Evolutionary conservation across 1,284 basidiomycete species (phyloP).

Genomic region (Pyrrhoderma noxium): DNA sequence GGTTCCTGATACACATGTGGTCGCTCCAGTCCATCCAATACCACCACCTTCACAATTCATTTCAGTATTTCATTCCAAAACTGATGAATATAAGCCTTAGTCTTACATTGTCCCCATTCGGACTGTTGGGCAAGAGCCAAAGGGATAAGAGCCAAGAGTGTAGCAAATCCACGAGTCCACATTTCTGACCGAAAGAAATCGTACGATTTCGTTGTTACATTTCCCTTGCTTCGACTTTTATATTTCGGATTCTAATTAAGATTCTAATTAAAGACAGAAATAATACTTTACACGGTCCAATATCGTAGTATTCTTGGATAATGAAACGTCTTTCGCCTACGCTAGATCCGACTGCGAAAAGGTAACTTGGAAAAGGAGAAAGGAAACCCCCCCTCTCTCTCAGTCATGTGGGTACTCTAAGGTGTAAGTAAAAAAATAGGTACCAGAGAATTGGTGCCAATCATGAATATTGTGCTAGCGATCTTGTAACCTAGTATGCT

Average conservation of each 20-base stretch:
- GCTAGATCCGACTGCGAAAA: background rate
- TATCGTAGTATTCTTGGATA: background rate
- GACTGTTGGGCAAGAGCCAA: slow-evolving; percentile 27
- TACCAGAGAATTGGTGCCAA: too few relatives aligned
- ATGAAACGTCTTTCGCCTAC: background rate
- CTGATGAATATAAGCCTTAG: background rate
- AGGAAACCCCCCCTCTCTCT: too few relatives aligned
- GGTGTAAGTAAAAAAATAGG: too few relatives aligned
- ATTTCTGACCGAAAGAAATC: slow-evolving; percentile 18
- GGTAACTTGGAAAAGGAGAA: too few relatives aligned
- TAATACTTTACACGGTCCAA: background rate
- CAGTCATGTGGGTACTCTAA: too few relatives aligned
- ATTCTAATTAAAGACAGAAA: too few relatives aligned
- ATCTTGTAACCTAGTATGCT: too few relatives aligned
- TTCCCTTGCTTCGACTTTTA: background rate
- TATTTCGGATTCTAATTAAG: background rate
- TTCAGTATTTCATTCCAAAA: background rate
- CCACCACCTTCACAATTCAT: slow-evolving; percentile 26
- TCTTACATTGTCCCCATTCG: slow-evolving; percentile 31
- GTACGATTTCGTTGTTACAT: background rate
- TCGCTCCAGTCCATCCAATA: slow-evolving; percentile 31
- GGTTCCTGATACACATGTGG: slow-evolving; percentile 29
- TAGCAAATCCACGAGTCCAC: slow-evolving; percentile 25
- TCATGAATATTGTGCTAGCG: too few relatives aligned
- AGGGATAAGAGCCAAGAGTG: slow-evolving; percentile 26